Evolutionary conservation across 2,329 filamentous ascomycete species (phyloP), one percentile per base, ranked within the genome.

Genomic region (Saccharata proteae): DNA sequence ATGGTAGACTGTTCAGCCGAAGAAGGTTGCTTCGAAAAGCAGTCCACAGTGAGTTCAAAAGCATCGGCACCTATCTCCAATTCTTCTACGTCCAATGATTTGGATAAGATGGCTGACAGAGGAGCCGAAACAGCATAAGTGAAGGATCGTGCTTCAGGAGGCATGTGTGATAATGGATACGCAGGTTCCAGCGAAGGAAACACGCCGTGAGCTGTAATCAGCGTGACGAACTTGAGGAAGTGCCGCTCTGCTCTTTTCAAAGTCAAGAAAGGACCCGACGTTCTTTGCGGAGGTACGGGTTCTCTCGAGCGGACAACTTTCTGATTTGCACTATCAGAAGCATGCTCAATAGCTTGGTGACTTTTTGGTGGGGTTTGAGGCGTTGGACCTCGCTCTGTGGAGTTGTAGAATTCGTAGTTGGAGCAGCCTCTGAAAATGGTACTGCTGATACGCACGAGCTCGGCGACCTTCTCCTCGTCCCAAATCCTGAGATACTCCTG

Each of bases 321-420:
- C 12, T 17, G 26, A 23, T 18, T 13, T 6, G 35, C 9, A 27
- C 26, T 12, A 15, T 12, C 27, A 24, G 24, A n/a, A 24, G n/a
- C 12, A n/a, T n/a, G n/a, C n/a, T n/a, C n/a, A n/a, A n/a, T n/a
- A n/a, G n/a, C n/a, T n/a, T n/a, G n/a, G n/a, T n/a, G n/a, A n/a
- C n/a, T n/a, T n/a, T n/a, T n/a, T n/a, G n/a, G n/a, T n/a, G n/a
- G n/a, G n/a, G n/a, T n/a, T n/a, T 28, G 19, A 7, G 23, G 14
- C 9, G 10, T 14, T 20, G 30, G 32, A 15, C 26, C 18, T n/a
- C 26, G 26, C 23, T 32, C 30, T 13, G 30, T 32, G 30, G 26
- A 32, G 42, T 84, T 84, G 59, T 75, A 83, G 49, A 83, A 86
- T 46, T 85, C 80, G 39, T 79, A 69, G 42, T 81, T 84, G 8